Evolutionary conservation across 441 rosid genomes (phyloP).

Genomic region (Kokia cookei): DNA sequence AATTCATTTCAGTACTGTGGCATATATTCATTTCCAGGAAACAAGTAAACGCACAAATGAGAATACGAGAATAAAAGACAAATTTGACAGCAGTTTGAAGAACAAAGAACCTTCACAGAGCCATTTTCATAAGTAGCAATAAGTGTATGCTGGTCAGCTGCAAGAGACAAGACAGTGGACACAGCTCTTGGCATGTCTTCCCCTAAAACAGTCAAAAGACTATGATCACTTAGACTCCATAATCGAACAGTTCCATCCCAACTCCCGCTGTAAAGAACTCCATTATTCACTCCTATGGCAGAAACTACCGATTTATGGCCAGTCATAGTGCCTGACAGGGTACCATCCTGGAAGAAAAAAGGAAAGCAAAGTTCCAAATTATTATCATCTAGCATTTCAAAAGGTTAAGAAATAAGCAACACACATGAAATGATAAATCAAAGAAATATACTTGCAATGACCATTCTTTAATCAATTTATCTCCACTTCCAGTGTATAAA

Average conservation of each 20-base stretch:
- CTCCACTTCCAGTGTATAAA: slow-evolving; percentile 90
- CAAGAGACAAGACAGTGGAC: slow-evolving; percentile 56
- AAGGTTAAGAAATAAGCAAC: neutral
- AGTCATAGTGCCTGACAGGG: slow-evolving; percentile 56
- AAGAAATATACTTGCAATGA: slow-evolving; percentile 48
- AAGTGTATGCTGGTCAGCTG: slow-evolving; percentile 39
- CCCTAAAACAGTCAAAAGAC: slow-evolving; percentile 67
- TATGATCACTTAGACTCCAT: slow-evolving; percentile 82
- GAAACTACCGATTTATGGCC: slow-evolving; percentile 94
- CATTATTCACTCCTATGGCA: slow-evolving; percentile 43
- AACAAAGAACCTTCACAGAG: slow-evolving; percentile 51
- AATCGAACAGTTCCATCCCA: slow-evolving; percentile 89
- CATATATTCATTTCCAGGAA: slow-evolving; percentile 3
- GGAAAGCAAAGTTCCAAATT: neutral
- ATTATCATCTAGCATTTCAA: slow-evolving; percentile 1
- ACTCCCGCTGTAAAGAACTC: slow-evolving; percentile 86
- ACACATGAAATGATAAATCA: neutral
- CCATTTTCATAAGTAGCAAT: slow-evolving; percentile 79
- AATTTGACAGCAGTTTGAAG: slow-evolving; percentile 1
- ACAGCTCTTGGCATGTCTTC: slow-evolving; percentile 45
- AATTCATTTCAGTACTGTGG: neutral
- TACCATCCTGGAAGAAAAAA: slow-evolving; percentile 50
- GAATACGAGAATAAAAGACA: neutral
- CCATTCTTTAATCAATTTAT: slow-evolving; percentile 87
- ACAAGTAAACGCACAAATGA: neutral